These are phyloP conservation scores for Ascomycota sp. DNA, from an alignment of 2,329 filamentous ascomycete genomes.

Conservation along the genomic window DNA sequence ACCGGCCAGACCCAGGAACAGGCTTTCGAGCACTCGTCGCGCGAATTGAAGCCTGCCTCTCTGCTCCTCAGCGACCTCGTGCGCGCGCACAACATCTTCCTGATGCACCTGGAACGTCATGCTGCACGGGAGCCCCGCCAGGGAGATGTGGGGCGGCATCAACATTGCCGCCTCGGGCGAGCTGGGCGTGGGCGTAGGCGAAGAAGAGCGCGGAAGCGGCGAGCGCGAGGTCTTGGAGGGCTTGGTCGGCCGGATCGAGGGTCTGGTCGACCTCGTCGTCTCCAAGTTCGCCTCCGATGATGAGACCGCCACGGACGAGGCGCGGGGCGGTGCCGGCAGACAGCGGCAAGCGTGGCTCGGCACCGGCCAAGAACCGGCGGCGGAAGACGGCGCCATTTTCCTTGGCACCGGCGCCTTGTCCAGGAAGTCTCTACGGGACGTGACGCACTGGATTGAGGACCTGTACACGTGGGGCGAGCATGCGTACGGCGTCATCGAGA, in stretches of 20 bases:
- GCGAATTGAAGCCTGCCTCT: constrained; percentile 68
- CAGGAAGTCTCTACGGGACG: constrained; percentile 45
- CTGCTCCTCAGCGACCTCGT: constrained; percentile 64
- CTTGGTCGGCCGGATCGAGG: constrained; percentile 59
- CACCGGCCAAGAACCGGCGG: constrained; percentile 40
- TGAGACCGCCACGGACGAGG: constrained; percentile 7
- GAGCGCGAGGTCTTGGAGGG: constrained; percentile 86
- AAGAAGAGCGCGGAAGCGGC: constrained; percentile 85
- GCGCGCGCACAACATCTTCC: constrained; percentile 65
- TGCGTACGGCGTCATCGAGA: constrained; percentile 69
- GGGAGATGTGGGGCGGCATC: constrained; percentile 60
- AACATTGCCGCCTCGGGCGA: constrained; percentile 83
- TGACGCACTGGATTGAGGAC: constrained; percentile 76
- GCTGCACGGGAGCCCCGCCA: constrained; percentile 71
- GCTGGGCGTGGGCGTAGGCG: constrained; percentile 81
- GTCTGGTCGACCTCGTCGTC: constrained; percentile 72
- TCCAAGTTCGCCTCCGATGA: constrained; percentile 53
- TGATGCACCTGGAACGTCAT: constrained; percentile 91
- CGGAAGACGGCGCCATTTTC: constrained; percentile 73
- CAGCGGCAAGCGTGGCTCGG: constrained; percentile 45
- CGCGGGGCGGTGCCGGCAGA: constrained; percentile 5
- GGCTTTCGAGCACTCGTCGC: constrained; percentile 61
- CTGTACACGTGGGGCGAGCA: constrained; percentile 67
- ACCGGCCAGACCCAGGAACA: constrained; percentile 19
- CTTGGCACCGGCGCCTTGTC: constrained; percentile 59